Conservation (phyloP, 192 early-diverging fungal species). For the Mortierella claussenii region DNA sequence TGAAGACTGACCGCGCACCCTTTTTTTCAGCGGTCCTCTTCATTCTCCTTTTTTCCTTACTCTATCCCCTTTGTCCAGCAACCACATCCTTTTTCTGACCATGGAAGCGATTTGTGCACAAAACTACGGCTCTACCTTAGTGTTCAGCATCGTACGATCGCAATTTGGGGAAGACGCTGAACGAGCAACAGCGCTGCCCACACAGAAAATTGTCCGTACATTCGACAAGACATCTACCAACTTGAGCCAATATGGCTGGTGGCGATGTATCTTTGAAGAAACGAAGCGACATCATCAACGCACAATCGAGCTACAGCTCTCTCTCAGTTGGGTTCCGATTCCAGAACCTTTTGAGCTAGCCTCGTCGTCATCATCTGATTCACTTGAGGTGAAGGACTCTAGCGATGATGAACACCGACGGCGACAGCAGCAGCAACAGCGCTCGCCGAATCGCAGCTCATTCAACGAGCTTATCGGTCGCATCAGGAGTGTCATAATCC, state of each 20-base stretch:
- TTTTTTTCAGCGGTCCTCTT: too few species aligned
- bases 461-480: constrained; percentile 14
- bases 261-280: constrained; percentile 36
- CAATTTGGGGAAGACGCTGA: neutral
- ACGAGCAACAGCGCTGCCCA: neutral
- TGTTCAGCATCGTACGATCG: constrained; percentile 22
- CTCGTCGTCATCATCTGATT: too few species aligned
- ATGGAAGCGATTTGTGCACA: constrained; percentile 1
- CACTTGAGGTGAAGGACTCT: neutral
- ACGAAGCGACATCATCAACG: constrained; percentile 4
- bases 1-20: too few species aligned
- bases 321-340: constrained; percentile 5
- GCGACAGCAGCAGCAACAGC: too few species aligned
- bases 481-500: constrained; percentile 26
- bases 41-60: too few species aligned
- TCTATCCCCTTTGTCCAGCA: too few species aligned
- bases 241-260: constrained; percentile 17
- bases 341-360: neutral
- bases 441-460: too few species aligned
- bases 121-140: constrained; percentile 19
- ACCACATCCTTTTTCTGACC: neutral
- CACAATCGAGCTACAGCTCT: constrained; percentile 13
- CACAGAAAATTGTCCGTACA: neutral
- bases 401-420: neutral
- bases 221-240: constrained; percentile 9